Conservation (phyloP, 2,329 filamentous ascomycete genomes). For the Cercospora sp. region DNA sequence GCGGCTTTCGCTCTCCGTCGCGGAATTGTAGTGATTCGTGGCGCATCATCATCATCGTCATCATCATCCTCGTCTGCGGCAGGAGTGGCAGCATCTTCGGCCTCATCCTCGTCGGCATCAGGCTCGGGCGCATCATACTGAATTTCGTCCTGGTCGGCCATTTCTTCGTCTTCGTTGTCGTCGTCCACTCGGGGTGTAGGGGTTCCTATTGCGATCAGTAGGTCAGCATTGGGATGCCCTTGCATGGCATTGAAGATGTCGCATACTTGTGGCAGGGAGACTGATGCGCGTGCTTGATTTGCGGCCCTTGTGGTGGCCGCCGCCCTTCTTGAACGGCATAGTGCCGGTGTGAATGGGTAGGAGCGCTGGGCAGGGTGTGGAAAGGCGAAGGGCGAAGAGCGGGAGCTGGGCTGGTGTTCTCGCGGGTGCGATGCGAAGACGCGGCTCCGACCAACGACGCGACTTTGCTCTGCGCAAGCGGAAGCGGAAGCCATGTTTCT, state of each 20-base stretch:
- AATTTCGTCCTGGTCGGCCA: constrained; percentile 33
- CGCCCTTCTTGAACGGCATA: constrained; percentile 36
- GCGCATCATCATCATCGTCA: constrained; percentile 36
- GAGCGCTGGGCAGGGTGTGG: not conserved
- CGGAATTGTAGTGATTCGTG: constrained; percentile 41
- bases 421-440: not conserved
- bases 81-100: constrained; percentile 30
- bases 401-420: not conserved
- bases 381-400: not conserved
- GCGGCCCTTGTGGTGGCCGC: constrained; percentile 29
- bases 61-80: constrained; percentile 36
- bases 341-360: not conserved
- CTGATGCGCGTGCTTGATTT: constrained; percentile 27
- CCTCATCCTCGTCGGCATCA: constrained; percentile 24
- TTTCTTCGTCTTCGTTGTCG: constrained; percentile 37
- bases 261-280: constrained; percentile 24
- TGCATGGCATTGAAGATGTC: constrained; percentile 10
- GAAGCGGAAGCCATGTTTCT: not conserved
- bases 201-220: constrained; percentile 26
- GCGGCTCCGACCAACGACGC: not conserved
- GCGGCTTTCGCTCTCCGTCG: constrained; percentile 42
- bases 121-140: constrained; percentile 27
- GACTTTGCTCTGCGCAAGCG: not conserved
- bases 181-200: constrained; percentile 29
- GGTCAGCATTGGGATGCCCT: constrained; percentile 8